Evolutionary conservation across 2,329 filamentous ascomycete genomes (phyloP).

Genomic region (Stagonosporopsis vannaccii): DNA sequence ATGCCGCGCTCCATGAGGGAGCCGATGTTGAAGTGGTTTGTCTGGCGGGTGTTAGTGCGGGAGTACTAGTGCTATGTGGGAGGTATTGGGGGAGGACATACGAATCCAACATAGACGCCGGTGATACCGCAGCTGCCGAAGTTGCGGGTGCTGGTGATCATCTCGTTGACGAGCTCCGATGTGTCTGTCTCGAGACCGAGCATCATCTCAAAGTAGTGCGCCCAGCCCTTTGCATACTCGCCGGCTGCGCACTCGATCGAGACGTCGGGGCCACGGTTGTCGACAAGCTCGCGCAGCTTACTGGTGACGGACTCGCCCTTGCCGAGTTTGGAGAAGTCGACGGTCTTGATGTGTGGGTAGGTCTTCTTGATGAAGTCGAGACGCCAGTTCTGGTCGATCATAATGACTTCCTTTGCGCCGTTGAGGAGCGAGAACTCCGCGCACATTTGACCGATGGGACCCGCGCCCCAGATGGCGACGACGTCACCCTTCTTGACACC

Average conservation of each 20-base stretch:
- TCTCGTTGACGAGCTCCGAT: slow-evolving; percentile 80
- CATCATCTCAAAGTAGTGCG: slow-evolving; percentile 65
- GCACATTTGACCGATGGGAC: slow-evolving; percentile 83
- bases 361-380: slow-evolving; percentile 72
- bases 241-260: slow-evolving; percentile 72
- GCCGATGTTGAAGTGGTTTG: slow-evolving; percentile 84
- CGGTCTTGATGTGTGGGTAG: slow-evolving; percentile 69
- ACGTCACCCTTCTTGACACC: slow-evolving; percentile 78
- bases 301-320: slow-evolving; percentile 71
- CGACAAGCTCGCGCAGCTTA: slow-evolving; percentile 75
- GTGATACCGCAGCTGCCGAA: slow-evolving; percentile 80
- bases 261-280: slow-evolving; percentile 74
- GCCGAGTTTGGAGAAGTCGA: slow-evolving; percentile 74
- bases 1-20: slow-evolving; percentile 88
- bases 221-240: slow-evolving; percentile 69
- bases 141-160: slow-evolving; percentile 75
- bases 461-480: slow-evolving; percentile 87
- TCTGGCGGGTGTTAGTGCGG: slow-evolving; percentile 51
- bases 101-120: slow-evolving; percentile 70
- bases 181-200: slow-evolving; percentile 83
- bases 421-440: slow-evolving; percentile 73
- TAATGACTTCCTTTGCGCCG: slow-evolving; percentile 77
- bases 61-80: background rate
- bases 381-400: slow-evolving; percentile 78
- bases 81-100: slow-evolving; percentile 44